Evolutionary conservation across 2,329 filamentous ascomycete genomes (phyloP).

Genomic region (Delphinella strobiligena): DNA sequence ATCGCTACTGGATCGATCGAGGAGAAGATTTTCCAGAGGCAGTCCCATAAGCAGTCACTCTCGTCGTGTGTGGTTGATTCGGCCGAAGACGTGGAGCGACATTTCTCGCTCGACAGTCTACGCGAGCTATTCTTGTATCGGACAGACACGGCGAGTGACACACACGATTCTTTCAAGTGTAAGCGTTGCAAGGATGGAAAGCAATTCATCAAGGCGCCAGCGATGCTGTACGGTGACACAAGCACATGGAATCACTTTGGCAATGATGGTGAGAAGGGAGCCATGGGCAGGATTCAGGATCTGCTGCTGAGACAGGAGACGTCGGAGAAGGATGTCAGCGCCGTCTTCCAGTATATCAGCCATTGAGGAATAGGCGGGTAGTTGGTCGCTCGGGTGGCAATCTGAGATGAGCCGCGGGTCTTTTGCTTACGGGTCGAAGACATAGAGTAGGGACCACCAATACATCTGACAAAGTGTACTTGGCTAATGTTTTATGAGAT

Average conservation of each 20-base stretch:
- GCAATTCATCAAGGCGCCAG: conserved; percentile 80
- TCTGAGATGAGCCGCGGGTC: too few species aligned
- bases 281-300: conserved; percentile 74
- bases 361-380: conserved; percentile 45
- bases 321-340: conserved; percentile 67
- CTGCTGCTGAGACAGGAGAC: conserved; percentile 78
- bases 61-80: conserved; percentile 95
- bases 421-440: too few species aligned
- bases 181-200: conserved; percentile 76
- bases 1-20: conserved; percentile 97
- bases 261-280: conserved; percentile 53
- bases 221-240: conserved; percentile 94
- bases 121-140: conserved; percentile 92
- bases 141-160: conserved; percentile 74
- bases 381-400: background rate
- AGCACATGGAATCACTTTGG: conserved; percentile 99
- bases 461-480: too few species aligned
- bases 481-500: too few species aligned
- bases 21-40: conserved; percentile 97
- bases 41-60: conserved; percentile 94
- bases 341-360: conserved; percentile 97
- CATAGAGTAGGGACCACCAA: too few species aligned
- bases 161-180: conserved; percentile 97
- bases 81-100: conserved; percentile 90
- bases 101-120: conserved; percentile 85